Base-by-base conservation (phyloP, 371 early-diverging fungal species). In the Mortierella sp. region DNA sequence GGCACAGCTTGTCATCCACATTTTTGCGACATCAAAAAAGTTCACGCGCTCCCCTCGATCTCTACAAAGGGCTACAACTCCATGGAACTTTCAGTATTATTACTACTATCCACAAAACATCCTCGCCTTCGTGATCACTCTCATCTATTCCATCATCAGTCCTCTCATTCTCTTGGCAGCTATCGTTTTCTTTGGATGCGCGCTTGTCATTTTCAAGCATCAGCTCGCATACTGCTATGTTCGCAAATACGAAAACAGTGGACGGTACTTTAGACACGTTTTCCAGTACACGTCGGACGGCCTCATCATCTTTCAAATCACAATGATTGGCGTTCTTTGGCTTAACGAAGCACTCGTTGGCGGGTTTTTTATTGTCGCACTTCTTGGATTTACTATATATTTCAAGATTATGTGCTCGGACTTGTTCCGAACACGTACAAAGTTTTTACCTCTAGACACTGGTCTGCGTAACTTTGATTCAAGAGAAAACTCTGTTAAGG, bases 91-190 rank as follows among this genome's bases (percentile, higher is more conserved):
- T 59, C 92, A 92, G 38, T 95, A 87, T 78, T 93, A 92, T 67
- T 93, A 92, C 53, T 93, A 94, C 58, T 81, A 81, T 63, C 82
- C 82, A 19, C 82, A 81, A 32, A 72, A 66, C 58, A 81, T 81
- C 47, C 86, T 97, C 10, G 88, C 97, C 15, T 89, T 96, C 59
- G 94, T 94, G 16, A 94, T 97, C 58, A 92, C 94, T 16, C 58
- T 96, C 45, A 92, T 94, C 0, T 98, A 98, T 80, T 92, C 96
- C 22, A 89, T 92, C 24, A 95, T 97, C 43, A 92, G 92, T 55
- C 98, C 98, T 0, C 81, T 97, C 5, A 93, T 97, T 33, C 85
- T 97, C 15, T 78, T 94, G 5, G 93, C 96, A 60, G 93, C 93
- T 13, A 72, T 93, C 5, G 71, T 94, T 4, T 97, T 94, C 77